Percentiles rank a stretch among this genome's conserved stretches.
These are phyloP conservation scores for Xylaria sp. DNA, from an alignment of 2,329 filamentous ascomycete species.

Conservation along the genomic window DNA sequence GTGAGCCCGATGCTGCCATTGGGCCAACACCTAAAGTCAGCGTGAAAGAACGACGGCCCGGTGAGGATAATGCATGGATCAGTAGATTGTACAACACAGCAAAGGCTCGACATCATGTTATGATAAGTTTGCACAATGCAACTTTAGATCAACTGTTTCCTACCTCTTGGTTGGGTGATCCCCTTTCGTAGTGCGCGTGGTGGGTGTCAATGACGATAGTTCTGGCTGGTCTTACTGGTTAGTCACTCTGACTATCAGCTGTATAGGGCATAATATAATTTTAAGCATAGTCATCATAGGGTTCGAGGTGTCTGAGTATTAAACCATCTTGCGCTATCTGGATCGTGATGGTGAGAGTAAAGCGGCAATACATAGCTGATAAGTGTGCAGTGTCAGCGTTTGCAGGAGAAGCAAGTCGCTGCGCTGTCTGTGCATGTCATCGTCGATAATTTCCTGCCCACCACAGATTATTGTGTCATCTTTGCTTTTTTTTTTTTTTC, in stretches of 20 bases:
- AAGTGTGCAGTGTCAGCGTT: constrained; percentile 20
- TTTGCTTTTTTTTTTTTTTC: constrained; percentile 2
- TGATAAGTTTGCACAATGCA: constrained; percentile 32
- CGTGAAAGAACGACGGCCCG: constrained; percentile 20
- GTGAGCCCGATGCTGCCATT: constrained; percentile 11
- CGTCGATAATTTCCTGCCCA: constrained; percentile 13
- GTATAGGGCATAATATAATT: constrained; percentile 22
- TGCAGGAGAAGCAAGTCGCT: constrained; percentile 21
- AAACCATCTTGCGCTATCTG: constrained; percentile 17
- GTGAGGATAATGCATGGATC: constrained; percentile 25
- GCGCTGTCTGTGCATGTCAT: constrained; percentile 29
- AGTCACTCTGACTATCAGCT: constrained; percentile 22
- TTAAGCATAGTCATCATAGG: constrained; percentile 13
- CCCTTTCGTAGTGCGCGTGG: constrained; percentile 29
- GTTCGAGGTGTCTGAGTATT: constrained; percentile 20
- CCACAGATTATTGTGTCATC: background rate
- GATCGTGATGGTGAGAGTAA: constrained; percentile 18
- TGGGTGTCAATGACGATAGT: constrained; percentile 30
- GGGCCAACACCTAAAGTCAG: constrained; percentile 15
- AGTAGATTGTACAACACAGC: constrained; percentile 37
- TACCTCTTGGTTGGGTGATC: constrained; percentile 27
- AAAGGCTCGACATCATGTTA: constrained; percentile 22
- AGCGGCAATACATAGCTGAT: constrained; percentile 20
- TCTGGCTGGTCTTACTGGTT: constrained; percentile 31
- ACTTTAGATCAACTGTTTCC: constrained; percentile 17